Base-by-base conservation (phyloP, 352 stramenopile species). In the Pythium dissimile region DNA sequence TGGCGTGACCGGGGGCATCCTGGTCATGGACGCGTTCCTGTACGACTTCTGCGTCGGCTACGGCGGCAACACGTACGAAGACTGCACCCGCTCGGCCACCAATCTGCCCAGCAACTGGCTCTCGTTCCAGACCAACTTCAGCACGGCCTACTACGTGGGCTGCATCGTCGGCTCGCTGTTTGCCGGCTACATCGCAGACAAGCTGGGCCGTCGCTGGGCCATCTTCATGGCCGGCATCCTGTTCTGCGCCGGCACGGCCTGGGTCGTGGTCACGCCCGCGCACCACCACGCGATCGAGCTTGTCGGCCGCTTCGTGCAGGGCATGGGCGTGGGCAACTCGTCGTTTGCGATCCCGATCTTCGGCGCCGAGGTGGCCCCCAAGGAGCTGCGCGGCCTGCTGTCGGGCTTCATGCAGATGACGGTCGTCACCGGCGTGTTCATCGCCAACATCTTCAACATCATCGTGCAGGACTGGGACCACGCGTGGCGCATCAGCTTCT, bases 21-120 rank as follows among this genome's bases (percentile, higher is more conserved):
- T 80, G 10, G 55, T 75, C 44, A 75, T 75, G 66, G 49, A 69
- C 46, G 71, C 62, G 15, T 81, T 79, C 45, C 56, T 81, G 5
- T 26, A 51, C 30, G 65, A 60, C 24, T 81, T 77, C 31, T 79
- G 72, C 51, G 48, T 66, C 21, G 70, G 52, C 55, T 73, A 63
- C 21, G 63, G 46, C 53, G 67, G 69, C 44, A 79, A 78, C 67
- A 69, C 72, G 10, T 30, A 44, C 1, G 41, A 12, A 15, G 24
- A 35, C 26, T 81, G 70, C 34, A 49, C 57, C 15, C 43, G 27
- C 2, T 24, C 31, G 2, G 6, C 53, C 13, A 48, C 26, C 21
- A 32, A 65, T 11, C 54, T 75, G 16, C 71, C 71, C 16, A 15
- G 12, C 58, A 72, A 65, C 56, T 82, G 72, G 72, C 23, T 65